Evolutionary conservation across 164 flowering plant species (phyloP), one percentile per base, ranked within the genome.

Genomic region (Amborella trichopoda): DNA sequence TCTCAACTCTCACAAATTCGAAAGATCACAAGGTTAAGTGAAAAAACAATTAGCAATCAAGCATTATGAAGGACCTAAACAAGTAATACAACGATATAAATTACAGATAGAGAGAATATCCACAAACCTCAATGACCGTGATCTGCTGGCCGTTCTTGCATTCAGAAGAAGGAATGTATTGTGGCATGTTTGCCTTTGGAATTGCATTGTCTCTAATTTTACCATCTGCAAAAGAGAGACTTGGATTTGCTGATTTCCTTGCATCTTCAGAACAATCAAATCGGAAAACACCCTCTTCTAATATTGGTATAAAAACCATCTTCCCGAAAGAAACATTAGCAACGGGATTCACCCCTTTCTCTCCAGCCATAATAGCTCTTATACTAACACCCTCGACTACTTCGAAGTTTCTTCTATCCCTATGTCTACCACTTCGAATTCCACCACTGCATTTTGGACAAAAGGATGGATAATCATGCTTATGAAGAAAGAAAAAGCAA

Each of bases 211-310:
- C 94, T 65, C 98, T 74, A n/a, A 49, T 56, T 48, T 72, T 80
- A 40, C 59, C 38, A 54, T 68, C 61, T 2, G 54, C 33, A 67
- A 90, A 90, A 3, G 95, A 90, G 49, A 83, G 52, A 65, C 91
- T 86, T 2, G 98, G 98, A 66, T 50, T 69, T 47, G 91, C 88
- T 26, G 72, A 69, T 47, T 50, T 63, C 58, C 78, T 76, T 62
- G 71, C 89, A 54, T 58, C 65, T 22, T 51, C 64, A 45, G 87
- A 83, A 60, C 89, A 83, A 62, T 90, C 95, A 73, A 90, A 90
- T 21, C 98, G 67, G 63, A 86, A 90, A 48, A 90, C 76, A 20
- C 94, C 86, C 40, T 90, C 86, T 65, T 81, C 95, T 50, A 90
- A 52, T 18, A 90, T 66, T 18, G 91, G 80, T 61, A 74, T 75